These are phyloP conservation scores for Sporothrix inflata DNA, from an alignment of 2,329 filamentous ascomycete genomes.

Conservation along the genomic window DNA sequence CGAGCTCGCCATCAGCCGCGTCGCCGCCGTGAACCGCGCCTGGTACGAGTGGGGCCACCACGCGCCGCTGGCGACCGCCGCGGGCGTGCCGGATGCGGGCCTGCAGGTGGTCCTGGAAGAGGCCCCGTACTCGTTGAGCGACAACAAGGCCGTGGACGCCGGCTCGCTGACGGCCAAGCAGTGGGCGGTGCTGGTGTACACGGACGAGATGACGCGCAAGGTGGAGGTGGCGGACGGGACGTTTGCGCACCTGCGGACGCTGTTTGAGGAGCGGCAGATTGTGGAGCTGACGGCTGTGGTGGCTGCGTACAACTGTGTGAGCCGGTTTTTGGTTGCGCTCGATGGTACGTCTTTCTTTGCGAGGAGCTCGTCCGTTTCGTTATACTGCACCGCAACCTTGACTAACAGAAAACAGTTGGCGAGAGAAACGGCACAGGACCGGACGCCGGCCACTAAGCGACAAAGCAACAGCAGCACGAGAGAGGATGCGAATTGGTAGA, in stretches of 20 bases:
- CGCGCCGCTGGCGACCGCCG: constrained; percentile 65
- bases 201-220: constrained; percentile 81
- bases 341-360: constrained; percentile 61
- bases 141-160: neutral
- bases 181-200: constrained; percentile 71
- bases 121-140: constrained; percentile 35
- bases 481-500: neutral
- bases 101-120: constrained; percentile 50
- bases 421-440: constrained; percentile 60
- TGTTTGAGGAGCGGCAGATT: constrained; percentile 71
- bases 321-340: constrained; percentile 78
- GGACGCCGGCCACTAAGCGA: constrained; percentile 36
- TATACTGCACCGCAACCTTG: neutral
- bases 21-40: constrained; percentile 77
- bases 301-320: constrained; percentile 83
- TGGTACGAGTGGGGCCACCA: constrained; percentile 88
- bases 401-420: constrained; percentile 49
- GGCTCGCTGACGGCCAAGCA: constrained; percentile 58
- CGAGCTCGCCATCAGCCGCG: constrained; percentile 79
- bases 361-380: too few relatives aligned
- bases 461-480: neutral
- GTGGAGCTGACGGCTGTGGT: constrained; percentile 82
- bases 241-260: constrained; percentile 63
- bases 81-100: constrained; percentile 58
- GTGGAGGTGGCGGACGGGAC: constrained; percentile 70